Evolutionary conservation across 2,329 filamentous ascomycete species (phyloP).

Genomic region (Sporothrix humicola): DNA sequence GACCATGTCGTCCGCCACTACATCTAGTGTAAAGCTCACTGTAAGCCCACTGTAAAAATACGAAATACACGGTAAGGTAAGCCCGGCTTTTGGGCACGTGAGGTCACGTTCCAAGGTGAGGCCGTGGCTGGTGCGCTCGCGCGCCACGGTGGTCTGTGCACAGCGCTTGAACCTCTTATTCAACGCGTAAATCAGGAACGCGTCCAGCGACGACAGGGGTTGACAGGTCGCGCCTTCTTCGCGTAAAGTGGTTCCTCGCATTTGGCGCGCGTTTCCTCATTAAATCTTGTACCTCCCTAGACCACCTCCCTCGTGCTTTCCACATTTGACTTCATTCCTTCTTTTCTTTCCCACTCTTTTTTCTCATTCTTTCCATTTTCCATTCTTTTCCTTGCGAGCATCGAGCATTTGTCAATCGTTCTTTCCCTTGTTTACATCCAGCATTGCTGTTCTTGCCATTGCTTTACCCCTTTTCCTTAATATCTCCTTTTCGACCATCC

Average conservation of each 20-base stretch:
- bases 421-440: constrained; percentile 3
- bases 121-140: constrained; percentile 22
- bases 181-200: constrained; percentile 24
- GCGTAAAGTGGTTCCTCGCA: constrained; percentile 36
- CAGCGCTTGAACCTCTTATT: neutral
- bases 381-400: constrained; percentile 15
- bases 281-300: constrained; percentile 31
- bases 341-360: constrained; percentile 22
- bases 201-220: constrained; percentile 17
- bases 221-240: constrained; percentile 7
- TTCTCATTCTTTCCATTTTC: constrained; percentile 12
- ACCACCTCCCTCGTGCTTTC: constrained; percentile 17
- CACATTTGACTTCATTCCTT: constrained; percentile 8
- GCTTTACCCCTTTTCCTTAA: constrained; percentile 20
- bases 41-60: neutral
- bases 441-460: neutral
- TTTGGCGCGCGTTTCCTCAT: constrained; percentile 31
- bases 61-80: neutral
- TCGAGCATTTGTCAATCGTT: constrained; percentile 13
- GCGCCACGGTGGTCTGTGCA: constrained; percentile 29
- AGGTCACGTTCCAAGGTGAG: neutral
- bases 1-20: constrained; percentile 5
- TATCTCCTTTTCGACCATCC: neutral
- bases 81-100: too few species aligned
- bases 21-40: neutral